A percentile compares a stretch with the other conserved stretches of the same genome.
These are phyloP conservation scores for Lepidium sativum DNA, from an alignment of 345 rosid species.

Conservation along the genomic window DNA sequence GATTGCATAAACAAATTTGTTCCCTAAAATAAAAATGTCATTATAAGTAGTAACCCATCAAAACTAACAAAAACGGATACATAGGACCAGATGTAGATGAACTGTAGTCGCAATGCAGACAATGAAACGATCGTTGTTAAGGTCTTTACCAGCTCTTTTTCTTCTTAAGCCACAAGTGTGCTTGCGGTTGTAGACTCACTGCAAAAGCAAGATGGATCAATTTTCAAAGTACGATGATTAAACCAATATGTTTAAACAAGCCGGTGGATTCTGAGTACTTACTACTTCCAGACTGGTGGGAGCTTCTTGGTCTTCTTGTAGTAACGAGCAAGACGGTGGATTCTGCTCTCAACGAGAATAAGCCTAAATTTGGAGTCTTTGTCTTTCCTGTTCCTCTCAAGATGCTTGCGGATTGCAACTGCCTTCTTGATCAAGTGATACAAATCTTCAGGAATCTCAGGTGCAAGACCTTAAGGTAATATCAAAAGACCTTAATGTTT, in stretches of 20 bases:
- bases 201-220: background rate
- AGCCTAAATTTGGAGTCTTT: conserved; percentile 86
- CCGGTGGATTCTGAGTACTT: conserved; percentile 21
- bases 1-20: background rate
- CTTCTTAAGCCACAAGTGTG: conserved; percentile 50
- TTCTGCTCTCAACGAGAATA: conserved; percentile 92
- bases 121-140: background rate
- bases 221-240: background rate
- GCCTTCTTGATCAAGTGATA: conserved; percentile 93
- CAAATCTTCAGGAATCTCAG: conserved; percentile 87
- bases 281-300: conserved; percentile 94
- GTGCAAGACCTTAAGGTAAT: conserved; percentile 54
- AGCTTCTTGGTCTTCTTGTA: conserved; percentile 97
- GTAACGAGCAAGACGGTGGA: conserved; percentile 87
- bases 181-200: conserved; percentile 67
- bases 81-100: background rate
- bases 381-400: conserved; percentile 96
- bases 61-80: conserved; percentile 2
- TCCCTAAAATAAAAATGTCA: conserved; percentile 5
- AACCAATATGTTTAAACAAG: background rate
- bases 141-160: background rate
- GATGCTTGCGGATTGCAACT: conserved; percentile 84
- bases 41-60: background rate
- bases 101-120: background rate
- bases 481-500: background rate